Evolutionary conservation across 768 basidiomycete species (phyloP).

Genomic region (Mycena indigotica): DNA sequence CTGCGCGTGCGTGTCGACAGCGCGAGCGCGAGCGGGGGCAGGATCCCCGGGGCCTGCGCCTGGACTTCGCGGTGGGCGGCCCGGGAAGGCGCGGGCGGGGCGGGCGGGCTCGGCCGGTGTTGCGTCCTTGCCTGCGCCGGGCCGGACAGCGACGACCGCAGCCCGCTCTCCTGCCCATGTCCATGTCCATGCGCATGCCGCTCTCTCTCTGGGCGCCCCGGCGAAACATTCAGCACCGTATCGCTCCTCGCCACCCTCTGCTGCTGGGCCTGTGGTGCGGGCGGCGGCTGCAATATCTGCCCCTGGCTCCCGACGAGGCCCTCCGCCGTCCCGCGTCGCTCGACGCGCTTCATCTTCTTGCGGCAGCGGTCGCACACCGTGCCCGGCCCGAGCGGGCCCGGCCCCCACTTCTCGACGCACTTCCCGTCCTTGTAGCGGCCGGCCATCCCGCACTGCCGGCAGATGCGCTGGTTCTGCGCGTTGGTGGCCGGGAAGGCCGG

Average conservation of each 20-base stretch:
- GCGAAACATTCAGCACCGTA: not conserved
- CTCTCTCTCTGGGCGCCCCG: not conserved
- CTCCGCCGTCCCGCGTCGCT: constrained; percentile 59
- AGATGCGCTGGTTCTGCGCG: constrained; percentile 70
- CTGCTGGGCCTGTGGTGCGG: not conserved
- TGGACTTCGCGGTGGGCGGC: not conserved
- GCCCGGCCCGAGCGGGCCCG: constrained; percentile 80
- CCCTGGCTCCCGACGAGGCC: not conserved
- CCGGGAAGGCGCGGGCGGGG: not conserved
- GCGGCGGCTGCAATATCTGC: not conserved
- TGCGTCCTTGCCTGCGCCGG: constrained; percentile 1
- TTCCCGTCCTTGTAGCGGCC: constrained; percentile 84
- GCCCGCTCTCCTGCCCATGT: constrained; percentile 4
- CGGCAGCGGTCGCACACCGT: constrained; percentile 85
- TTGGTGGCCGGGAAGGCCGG: constrained; percentile 49
- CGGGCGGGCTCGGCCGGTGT: not conserved
- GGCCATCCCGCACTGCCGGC: constrained; percentile 71
- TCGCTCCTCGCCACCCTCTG: constrained; percentile 8
- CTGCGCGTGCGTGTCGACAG: constrained; percentile 5
- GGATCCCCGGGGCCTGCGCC: constrained; percentile 5
- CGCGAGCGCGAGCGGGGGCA: constrained; percentile 9
- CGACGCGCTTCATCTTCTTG: constrained; percentile 86
- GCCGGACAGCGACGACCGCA: constrained; percentile 25
- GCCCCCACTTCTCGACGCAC: constrained; percentile 88
- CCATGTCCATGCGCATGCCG: not conserved